Evolutionary conservation across 768 basidiomycete genomes (phyloP).

Genomic region (Boletus subparvulus): DNA sequence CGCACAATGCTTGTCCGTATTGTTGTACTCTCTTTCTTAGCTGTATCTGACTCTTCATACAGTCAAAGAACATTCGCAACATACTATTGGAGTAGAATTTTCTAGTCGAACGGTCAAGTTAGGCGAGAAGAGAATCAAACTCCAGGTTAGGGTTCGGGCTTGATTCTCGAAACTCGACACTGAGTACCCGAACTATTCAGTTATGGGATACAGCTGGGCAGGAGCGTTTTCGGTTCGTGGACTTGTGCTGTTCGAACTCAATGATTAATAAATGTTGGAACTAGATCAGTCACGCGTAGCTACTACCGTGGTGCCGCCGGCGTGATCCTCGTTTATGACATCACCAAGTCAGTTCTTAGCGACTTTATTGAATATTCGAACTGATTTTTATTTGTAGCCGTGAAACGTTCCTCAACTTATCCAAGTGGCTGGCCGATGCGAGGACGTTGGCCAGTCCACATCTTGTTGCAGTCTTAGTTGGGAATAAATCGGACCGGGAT

Average conservation of each 20-base stretch:
- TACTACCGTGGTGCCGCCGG: slow-evolving; percentile 96
- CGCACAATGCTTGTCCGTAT: slow-evolving; percentile 87
- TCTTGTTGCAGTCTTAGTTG: slow-evolving; percentile 85
- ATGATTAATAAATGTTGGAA: slow-evolving; percentile 14
- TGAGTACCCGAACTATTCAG: slow-evolving; percentile 41
- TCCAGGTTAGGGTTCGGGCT: slow-evolving; percentile 65
- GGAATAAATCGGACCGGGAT: slow-evolving; percentile 93
- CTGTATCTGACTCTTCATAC: slow-evolving; percentile 10
- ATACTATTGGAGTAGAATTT: slow-evolving; percentile 98
- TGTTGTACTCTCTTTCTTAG: background rate
- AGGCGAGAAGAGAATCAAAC: slow-evolving; percentile 91
- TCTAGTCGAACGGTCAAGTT: slow-evolving; percentile 90
- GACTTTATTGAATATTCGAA: slow-evolving; percentile 1
- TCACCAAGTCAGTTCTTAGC: slow-evolving; percentile 63
- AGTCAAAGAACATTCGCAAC: slow-evolving; percentile 97
- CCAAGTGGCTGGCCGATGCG: slow-evolving; percentile 91
- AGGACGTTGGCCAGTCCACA: slow-evolving; percentile 90
- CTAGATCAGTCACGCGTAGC: slow-evolving; percentile 86
- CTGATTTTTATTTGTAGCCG: slow-evolving; percentile 54
- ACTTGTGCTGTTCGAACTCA: background rate
- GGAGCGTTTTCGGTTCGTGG: slow-evolving; percentile 79
- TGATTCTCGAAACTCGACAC: background rate
- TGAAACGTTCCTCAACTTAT: slow-evolving; percentile 78
- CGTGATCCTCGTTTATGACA: slow-evolving; percentile 91
- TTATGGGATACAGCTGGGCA: slow-evolving; percentile 98